Evolutionary conservation across 768 basidiomycete genomes (phyloP).

Genomic region (Hemileccinum impolitum): DNA sequence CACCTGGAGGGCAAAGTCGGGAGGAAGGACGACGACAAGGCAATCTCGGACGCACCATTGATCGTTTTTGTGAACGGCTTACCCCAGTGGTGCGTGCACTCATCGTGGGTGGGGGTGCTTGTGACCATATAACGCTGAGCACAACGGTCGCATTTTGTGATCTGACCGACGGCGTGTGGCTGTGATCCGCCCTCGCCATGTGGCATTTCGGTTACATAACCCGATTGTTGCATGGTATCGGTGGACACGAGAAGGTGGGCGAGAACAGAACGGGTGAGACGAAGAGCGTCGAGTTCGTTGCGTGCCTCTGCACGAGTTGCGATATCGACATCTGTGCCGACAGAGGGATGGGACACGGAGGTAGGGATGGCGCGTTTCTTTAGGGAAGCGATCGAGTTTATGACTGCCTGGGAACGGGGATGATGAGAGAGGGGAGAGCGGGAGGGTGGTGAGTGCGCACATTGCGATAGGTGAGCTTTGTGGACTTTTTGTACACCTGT

Average conservation of each 20-base stretch:
- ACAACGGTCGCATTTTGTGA: constrained; percentile 80
- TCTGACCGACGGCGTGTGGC: constrained; percentile 59
- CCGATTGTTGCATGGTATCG: constrained; percentile 60
- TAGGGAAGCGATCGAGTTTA: constrained; percentile 47
- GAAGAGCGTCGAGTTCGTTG: constrained; percentile 51
- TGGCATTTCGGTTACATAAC: constrained; percentile 71
- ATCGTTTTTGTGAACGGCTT: constrained; percentile 56
- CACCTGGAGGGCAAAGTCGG: constrained; percentile 41
- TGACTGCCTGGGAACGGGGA: constrained; percentile 41
- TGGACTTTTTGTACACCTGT: constrained; percentile 71
- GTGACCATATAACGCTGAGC: constrained; percentile 64
- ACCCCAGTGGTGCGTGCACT: constrained; percentile 87
- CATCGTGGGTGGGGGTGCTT: constrained; percentile 48
- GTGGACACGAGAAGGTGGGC: constrained; percentile 56
- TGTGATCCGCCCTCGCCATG: constrained; percentile 58
- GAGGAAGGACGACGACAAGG: neutral
- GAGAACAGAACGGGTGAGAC: constrained; percentile 50
- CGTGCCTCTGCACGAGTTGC: constrained; percentile 51
- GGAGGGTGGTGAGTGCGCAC: constrained; percentile 38
- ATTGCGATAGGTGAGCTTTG: constrained; percentile 80
- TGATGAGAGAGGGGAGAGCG: constrained; percentile 9
- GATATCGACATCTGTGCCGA: constrained; percentile 72
- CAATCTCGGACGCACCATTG: constrained; percentile 49
- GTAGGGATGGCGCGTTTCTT: constrained; percentile 56
- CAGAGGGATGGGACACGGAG: constrained; percentile 59